Evolutionary conservation across 75 land plant genomes (phyloP), one percentile per base, ranked within the genome.

Genomic region (Picea sitchensis): DNA sequence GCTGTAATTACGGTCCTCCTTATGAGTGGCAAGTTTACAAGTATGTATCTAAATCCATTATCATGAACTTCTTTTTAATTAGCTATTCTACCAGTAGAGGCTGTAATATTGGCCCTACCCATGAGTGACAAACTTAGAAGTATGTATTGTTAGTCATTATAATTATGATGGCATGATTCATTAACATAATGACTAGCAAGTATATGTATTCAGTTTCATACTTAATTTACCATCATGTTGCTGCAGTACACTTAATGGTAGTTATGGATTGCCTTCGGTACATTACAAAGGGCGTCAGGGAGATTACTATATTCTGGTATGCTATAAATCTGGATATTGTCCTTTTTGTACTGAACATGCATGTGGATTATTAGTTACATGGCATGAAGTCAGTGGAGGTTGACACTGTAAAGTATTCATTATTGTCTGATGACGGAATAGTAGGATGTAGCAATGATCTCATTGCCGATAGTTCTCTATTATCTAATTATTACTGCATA

Each of bases 21-120:
- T 95, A 92, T 81, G 98, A 95, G 87, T 95, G 98, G 98, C 94
- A 94, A 84, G 98, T 95, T 68, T 94, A 95, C 86, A 95, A 79
- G 98, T 95, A 87, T 83, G 84, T 80, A 58, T 30, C 15, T 58
- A 34, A 8, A 47, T 76, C 30, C 68, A 78, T 36, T 30, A 8
- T 79, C 23, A 58, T 13, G 51, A 9, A 26, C 18, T 61, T 75
- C 1, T 65, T 15, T 62, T 80, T 51, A 8, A 51, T 51, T 51
- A 51, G 56, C 56, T 51, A 11, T 51, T 51, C 56, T 58, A n/a
- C 57, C 65, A 0, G 17, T 5, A 56, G 2, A 76, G 65, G 13
- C 61, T 56, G 7, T 59, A 58, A 5, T 58, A 20, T 20, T 14
- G 8, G 34, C 2, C 13, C 7, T 51, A 20, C n/a, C 15, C 26